Evolutionary conservation across 2,329 filamentous ascomycete genomes (phyloP), one percentile per base, ranked within the genome.

Genomic region (Simplicillium sp.): DNA sequence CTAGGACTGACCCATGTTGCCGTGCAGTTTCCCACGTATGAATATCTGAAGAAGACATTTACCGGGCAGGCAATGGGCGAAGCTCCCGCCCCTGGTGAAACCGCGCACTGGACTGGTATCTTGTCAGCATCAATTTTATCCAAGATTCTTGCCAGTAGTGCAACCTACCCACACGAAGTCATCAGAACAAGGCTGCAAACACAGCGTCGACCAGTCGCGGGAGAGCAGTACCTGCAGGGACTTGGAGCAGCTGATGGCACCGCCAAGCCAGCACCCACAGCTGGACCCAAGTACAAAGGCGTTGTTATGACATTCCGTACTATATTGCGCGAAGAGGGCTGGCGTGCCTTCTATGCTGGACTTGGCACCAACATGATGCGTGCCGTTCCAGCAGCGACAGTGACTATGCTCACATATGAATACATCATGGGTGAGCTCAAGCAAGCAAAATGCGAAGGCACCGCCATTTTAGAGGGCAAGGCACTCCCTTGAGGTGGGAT

Each of bases 281-380:
- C 44, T 29, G 54, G 50, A 37, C 41, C 69, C 42, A 78, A 73
- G 50, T 97, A 98, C 59, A 75, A 70, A 48, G 92, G 92, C 35
- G 77, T 96, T 29, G 61, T 89, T 35, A 80, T 75, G 56, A 96
- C 90, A 0, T 90, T 84, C 60, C 78, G 80, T 46, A 89, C 82
- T 3, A 97, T 98, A 46, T 66, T 96, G 31, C 70, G 68, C 29
- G 92, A 98, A 61, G 92, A 98, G 62, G 92, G 92, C 7, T 96
- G 90, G 89, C 75, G 84, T 46, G 90, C 90, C 3, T 97, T 98
- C 54, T 98, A 98, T 59, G 90, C 89, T 17, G 92, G 92, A 29
- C 87, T 98, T 71, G 92, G 92, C 31, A 95, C 90, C 37, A 98
- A 98, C 64, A 86, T 98, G 79, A 87, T 97, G 71, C 78, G 92